phyloP scores from a whole-genome alignment of 164 flowering plant species.

The Liquidambar formosana region DNA sequence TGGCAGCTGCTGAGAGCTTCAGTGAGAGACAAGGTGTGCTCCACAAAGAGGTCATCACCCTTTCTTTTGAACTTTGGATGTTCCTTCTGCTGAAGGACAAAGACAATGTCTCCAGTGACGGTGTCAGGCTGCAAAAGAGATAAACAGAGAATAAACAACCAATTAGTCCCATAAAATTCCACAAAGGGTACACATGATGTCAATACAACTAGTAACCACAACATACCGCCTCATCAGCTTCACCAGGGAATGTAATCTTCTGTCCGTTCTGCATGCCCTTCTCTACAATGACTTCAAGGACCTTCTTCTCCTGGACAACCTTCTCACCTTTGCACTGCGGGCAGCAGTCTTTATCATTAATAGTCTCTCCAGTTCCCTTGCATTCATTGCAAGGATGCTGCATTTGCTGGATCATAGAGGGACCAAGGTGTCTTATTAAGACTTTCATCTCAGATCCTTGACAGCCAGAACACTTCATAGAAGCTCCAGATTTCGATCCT shows the following conservation, averaged over 20 bases:
- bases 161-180: background rate
- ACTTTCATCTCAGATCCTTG: constrained; percentile 89
- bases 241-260: too few relatives aligned
- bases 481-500: constrained; percentile 85
- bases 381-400: constrained; percentile 88
- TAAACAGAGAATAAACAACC: background rate
- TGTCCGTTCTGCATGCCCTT: too few relatives aligned
- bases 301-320: too few relatives aligned
- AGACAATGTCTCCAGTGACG: constrained; percentile 82
- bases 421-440: too few relatives aligned
- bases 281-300: too few relatives aligned
- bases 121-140: constrained; percentile 73
- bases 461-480: constrained; percentile 70
- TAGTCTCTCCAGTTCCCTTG: constrained; percentile 82
- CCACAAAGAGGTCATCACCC: constrained; percentile 79
- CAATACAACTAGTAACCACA: background rate
- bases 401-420: too few relatives aligned
- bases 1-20: constrained; percentile 88
- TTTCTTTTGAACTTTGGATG: constrained; percentile 86
- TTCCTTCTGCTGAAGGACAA: constrained; percentile 81
- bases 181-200: background rate
- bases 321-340: too few relatives aligned
- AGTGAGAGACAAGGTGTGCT: too few relatives aligned
- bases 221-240: constrained; percentile 88
- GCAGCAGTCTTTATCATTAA: too few relatives aligned